Base-by-base conservation (phyloP, 1,284 basidiomycete genomes). In the Mycosarcoma maydis region DNA sequence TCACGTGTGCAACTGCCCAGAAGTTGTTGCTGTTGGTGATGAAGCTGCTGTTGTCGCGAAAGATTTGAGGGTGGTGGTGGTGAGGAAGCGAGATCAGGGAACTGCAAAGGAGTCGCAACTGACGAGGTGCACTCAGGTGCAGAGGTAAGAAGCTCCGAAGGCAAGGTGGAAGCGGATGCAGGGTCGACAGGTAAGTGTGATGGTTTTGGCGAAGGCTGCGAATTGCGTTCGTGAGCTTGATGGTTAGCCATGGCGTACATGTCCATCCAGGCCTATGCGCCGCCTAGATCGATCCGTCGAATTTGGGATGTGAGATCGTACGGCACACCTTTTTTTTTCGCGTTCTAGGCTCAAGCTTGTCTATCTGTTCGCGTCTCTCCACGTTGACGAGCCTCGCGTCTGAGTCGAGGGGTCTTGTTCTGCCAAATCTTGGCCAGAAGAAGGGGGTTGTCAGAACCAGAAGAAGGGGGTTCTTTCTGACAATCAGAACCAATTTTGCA, bases 251-350 rank as follows among this genome's bases (percentile, higher is more conserved):
- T 65, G n/a, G n/a, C n/a, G n/a, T n/a, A n/a, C n/a, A 14, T 14
- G 34, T 29, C 26, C 45, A 46, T 45, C 50, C 57, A 33, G 29
- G 29, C 40, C 43, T 50, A 26, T 23, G 19, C 20, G 27, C 20
- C 19, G n/a, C 17, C 22, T n/a, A 26, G 23, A 10, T 27, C n/a
- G 23, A 26, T 4, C 24, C 24, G 27, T 23, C 10, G 37, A 33
- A 33, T n/a, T 10, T 11, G 10, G 4, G 23, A 38, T 65, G 61
- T 65, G 36, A 65, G 61, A 65, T 54, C 61, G 61, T n/a, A 22
- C 19, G 19, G 41, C 29, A 16, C 19, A 16, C 17, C 20, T 33
- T 49, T 30, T 19, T n/a, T n/a, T n/a, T n/a, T n/a, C n/a, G n/a
- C n/a, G n/a, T n/a, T 13, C 22, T 24, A 11, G 13, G 10, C 5